Evolutionary conservation across 129 eudicot genomes (phyloP).

Genomic region (Tagetes erecta): DNA sequence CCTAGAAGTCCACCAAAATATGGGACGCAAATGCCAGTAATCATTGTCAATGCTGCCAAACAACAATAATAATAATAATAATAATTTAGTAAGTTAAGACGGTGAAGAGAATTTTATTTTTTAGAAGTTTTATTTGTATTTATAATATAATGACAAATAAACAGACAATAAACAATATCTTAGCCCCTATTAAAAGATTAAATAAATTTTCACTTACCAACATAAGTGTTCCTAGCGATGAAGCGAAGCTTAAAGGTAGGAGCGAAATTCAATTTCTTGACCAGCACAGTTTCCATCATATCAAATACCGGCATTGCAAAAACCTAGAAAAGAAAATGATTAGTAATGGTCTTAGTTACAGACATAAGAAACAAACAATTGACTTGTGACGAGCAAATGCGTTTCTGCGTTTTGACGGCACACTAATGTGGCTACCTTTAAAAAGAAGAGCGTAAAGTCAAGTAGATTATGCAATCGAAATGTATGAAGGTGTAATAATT

Average conservation of each 20-base stretch:
- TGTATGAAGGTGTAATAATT: no score
- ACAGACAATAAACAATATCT: no score
- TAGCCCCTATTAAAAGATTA: no score
- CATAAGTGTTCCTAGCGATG: conserved; percentile 55
- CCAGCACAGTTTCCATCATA: conserved; percentile 70
- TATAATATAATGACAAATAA: no score
- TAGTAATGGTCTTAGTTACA: neutral
- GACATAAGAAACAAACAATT: neutral
- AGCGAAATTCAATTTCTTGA: conserved; percentile 53
- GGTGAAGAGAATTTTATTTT: neutral
- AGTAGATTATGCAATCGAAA: no score
- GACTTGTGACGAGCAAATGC: neutral
- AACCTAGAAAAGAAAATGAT: conserved; percentile 31
- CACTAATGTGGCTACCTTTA: no score
- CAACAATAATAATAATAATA: no score
- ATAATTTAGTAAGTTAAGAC: neutral
- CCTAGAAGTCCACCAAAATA: conserved; percentile 70
- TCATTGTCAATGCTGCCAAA: conserved; percentile 60
- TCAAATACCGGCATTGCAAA: conserved; percentile 90
- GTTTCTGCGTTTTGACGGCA: no score
- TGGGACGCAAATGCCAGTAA: conserved; percentile 54
- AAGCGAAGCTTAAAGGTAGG: conserved; percentile 59
- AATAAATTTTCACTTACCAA: conserved; percentile 44
- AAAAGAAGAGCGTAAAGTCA: no score
- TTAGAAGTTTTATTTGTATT: no score